A percentile compares a stretch with the other conserved stretches of the same genome.
Conservation (phyloP, 2,329 filamentous ascomycete species). For the Alternaria sp. region DNA sequence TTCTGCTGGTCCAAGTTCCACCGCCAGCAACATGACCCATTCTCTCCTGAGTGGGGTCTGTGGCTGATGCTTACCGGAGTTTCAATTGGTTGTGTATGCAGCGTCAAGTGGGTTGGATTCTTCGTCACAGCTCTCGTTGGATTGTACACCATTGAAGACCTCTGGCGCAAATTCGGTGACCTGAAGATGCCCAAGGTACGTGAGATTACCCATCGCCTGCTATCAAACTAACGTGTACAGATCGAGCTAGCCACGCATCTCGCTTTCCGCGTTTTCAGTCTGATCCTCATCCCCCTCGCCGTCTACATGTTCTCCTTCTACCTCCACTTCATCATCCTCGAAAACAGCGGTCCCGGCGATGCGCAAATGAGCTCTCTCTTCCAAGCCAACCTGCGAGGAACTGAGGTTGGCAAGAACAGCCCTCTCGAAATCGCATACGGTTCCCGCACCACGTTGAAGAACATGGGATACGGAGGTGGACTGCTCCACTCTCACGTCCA, state of each 20-base stretch:
- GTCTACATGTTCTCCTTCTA: conserved; percentile 98
- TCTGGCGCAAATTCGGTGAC: conserved; percentile 98
- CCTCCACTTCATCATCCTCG: conserved; percentile 90
- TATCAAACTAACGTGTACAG: conserved; percentile 51
- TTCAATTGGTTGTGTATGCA: conserved; percentile 97
- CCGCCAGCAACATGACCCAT: conserved; percentile 82
- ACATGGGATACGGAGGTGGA: conserved; percentile 98
- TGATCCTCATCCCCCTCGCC: conserved; percentile 87
- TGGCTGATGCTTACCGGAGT: conserved; percentile 95
- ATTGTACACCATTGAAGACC: conserved; percentile 92
- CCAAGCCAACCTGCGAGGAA: conserved; percentile 94
- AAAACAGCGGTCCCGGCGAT: conserved; percentile 93
- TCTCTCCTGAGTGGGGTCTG: conserved; percentile 89
- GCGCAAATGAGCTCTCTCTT: conserved; percentile 99
- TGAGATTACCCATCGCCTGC: not conserved
- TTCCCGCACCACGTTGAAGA: conserved; percentile 92
- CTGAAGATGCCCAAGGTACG: conserved; percentile 83
- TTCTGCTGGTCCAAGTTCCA: conserved; percentile 99
- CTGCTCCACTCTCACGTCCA: conserved; percentile 96
- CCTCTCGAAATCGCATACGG: conserved; percentile 91
- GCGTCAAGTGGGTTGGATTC: conserved; percentile 96
- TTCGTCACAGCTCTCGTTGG: conserved; percentile 96
- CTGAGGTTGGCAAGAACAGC: conserved; percentile 92
- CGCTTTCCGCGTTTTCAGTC: conserved; percentile 78
- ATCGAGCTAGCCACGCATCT: conserved; percentile 78